Conservation (phyloP, 805 yeast genomes). For the Spathaspora passalidarum region DNA sequence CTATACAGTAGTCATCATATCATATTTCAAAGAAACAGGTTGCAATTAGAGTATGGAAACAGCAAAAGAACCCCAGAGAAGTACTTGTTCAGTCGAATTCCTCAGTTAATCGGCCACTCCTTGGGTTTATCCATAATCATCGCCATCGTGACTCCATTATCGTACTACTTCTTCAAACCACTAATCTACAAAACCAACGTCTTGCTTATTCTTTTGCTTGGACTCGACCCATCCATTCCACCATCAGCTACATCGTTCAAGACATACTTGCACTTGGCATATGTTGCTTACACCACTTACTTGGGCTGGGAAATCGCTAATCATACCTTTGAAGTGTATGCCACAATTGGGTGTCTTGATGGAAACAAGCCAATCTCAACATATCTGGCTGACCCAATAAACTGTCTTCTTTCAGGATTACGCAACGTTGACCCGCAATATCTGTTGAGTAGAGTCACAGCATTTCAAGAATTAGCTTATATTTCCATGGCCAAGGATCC, state of each 20-base stretch:
- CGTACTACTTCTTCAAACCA: constrained; percentile 40
- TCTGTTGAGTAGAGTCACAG: constrained; percentile 49
- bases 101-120: constrained; percentile 36
- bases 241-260: constrained; percentile 28
- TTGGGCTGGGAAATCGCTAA: constrained; percentile 55
- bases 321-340: constrained; percentile 59
- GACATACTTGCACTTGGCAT: constrained; percentile 25
- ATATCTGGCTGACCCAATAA: constrained; percentile 58
- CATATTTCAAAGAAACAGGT: constrained; percentile 52
- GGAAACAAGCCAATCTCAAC: constrained; percentile 60
- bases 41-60: constrained; percentile 45
- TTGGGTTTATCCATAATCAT: constrained; percentile 27
- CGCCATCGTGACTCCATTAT: constrained; percentile 32
- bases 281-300: constrained; percentile 32
- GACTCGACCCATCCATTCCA: constrained; percentile 43
- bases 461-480: constrained; percentile 73
- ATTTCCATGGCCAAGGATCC: constrained; percentile 49
- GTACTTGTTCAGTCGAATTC: constrained; percentile 23
- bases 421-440: constrained; percentile 42
- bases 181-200: constrained; percentile 36
- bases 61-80: constrained; percentile 39
- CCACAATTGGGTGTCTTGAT: constrained; percentile 70
- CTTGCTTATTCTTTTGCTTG: constrained; percentile 25
- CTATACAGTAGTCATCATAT: constrained; percentile 51
- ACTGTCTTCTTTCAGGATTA: constrained; percentile 63